Evolutionary conservation across 768 basidiomycete genomes (phyloP).

Genomic region (Termitomyces sp.): DNA sequence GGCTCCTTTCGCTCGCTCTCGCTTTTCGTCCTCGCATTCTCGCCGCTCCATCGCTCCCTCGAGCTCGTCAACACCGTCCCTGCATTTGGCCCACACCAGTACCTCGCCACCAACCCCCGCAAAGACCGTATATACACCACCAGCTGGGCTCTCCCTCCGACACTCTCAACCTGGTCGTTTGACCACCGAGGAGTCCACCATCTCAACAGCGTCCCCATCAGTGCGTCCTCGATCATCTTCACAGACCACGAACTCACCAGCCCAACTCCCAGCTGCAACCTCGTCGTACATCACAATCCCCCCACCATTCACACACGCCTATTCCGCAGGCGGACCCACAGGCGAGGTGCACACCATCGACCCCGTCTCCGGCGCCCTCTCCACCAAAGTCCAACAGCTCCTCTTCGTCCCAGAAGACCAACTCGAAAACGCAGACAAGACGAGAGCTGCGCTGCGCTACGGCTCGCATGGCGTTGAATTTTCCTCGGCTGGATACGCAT

Average conservation of each 20-base stretch:
- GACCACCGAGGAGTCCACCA: constrained; percentile 31
- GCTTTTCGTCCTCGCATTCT: constrained; percentile 47
- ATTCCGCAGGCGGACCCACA: constrained; percentile 49
- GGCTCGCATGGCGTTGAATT: constrained; percentile 53
- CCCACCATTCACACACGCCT: constrained; percentile 41
- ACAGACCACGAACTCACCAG: not conserved
- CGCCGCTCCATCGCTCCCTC: constrained; percentile 34
- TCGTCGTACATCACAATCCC: constrained; percentile 51
- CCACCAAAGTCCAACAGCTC: constrained; percentile 40
- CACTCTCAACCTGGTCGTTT: constrained; percentile 42
- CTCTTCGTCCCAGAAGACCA: constrained; percentile 41
- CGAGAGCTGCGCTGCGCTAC: constrained; percentile 45
- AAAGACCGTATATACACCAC: constrained; percentile 42
- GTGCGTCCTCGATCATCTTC: no score
- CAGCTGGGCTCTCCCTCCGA: constrained; percentile 46
- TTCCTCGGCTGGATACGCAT: constrained; percentile 33
- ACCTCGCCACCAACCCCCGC: constrained; percentile 35
- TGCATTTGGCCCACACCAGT: constrained; percentile 50
- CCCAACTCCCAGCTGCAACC: constrained; percentile 36
- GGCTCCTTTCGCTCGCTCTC: constrained; percentile 53
- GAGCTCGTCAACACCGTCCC: constrained; percentile 36
- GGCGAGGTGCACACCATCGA: constrained; percentile 44
- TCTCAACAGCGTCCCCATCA: constrained; percentile 43
- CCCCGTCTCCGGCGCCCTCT: constrained; percentile 32
- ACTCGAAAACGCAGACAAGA: constrained; percentile 45